Conservation (phyloP, 2,329 filamentous ascomycete genomes). For the Phyllosticta paracitricarpa region DNA sequence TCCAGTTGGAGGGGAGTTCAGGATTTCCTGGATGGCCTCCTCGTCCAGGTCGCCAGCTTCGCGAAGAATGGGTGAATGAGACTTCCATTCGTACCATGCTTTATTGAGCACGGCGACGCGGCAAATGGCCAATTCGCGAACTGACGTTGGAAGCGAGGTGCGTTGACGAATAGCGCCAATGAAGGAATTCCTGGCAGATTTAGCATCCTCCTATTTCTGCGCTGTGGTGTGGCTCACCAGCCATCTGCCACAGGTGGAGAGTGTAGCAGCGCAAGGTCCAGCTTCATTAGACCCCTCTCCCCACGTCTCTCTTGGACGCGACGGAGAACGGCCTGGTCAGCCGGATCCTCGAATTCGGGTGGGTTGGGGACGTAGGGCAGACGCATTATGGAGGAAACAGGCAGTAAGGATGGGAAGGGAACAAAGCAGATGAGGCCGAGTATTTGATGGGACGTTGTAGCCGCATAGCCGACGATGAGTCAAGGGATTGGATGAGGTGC, state of each 20-base stretch:
- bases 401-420: neutral
- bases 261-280: slow-evolving; percentile 46
- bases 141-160: slow-evolving; percentile 38
- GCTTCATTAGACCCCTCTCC: slow-evolving; percentile 39
- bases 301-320: slow-evolving; percentile 43
- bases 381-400: slow-evolving; percentile 34
- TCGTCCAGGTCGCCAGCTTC: slow-evolving; percentile 50
- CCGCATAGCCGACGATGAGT: neutral
- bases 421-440: neutral
- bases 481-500: neutral
- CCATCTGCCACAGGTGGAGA: slow-evolving; percentile 47
- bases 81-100: slow-evolving; percentile 78
- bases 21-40: slow-evolving; percentile 24
- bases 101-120: slow-evolving; percentile 70
- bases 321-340: slow-evolving; percentile 42
- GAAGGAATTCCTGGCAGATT: slow-evolving; percentile 39
- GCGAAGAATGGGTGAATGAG: slow-evolving; percentile 60
- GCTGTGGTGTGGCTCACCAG: slow-evolving; percentile 29
- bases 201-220: neutral
- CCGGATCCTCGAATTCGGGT: slow-evolving; percentile 34
- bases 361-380: slow-evolving; percentile 45
- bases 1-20: slow-evolving; percentile 14
- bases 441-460: neutral
- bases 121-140: slow-evolving; percentile 72
- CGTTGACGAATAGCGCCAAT: slow-evolving; percentile 45